Base-by-base conservation (phyloP, 2,329 filamentous ascomycete genomes). In the Purpureocillium lavendulum region DNA sequence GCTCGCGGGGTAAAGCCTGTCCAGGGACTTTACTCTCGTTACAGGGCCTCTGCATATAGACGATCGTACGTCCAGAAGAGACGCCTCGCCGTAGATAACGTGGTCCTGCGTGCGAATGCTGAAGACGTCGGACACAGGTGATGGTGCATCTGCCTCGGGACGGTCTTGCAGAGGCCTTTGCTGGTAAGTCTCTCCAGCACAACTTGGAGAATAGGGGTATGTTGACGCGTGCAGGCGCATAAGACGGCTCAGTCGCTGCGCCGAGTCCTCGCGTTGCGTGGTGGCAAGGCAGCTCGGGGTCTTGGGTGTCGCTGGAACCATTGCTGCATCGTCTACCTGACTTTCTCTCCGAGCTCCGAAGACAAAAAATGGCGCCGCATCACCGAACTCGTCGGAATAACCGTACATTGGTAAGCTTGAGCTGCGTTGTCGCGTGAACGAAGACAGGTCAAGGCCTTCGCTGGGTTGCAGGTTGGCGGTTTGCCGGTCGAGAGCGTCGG, bases 401-500 rank as follows among this genome's bases (percentile, higher is more conserved):
- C 62, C 64, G 42, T 67, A 69, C n/a, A 66, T 46, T 0, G 73
- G 71, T 30, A 75, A 49, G 43, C 69, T 76, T 34, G 65, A 62
- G 46, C 73, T 74, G 41, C 71, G 66, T 16, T 62, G 62, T 2
- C 67, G 64, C 13, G 46, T 45, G 2, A 47, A 48, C 24, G 55
- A 46, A 1, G 66, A 66, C 30, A 75, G 56, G 36, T 73, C 71
- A n/a, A 73, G 53, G 32, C 72, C 66, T 39, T 65, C 62, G 35
- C 51, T 61, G 0, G 65, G 62, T 45, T 80, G 73, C n/a, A 79
- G 55, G 16, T 59, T 69, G 35, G 69, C 73, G 0, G 75, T 79
- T 45, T 74, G 61, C 39, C 64, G 64, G 49, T 80, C 71, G 30
- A 80, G 62, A 3, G 68, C 70, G 40, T 80, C 75, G 7, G 75